Conservation (phyloP, 164 flowering plant species). For the Akebia trifoliata region DNA sequence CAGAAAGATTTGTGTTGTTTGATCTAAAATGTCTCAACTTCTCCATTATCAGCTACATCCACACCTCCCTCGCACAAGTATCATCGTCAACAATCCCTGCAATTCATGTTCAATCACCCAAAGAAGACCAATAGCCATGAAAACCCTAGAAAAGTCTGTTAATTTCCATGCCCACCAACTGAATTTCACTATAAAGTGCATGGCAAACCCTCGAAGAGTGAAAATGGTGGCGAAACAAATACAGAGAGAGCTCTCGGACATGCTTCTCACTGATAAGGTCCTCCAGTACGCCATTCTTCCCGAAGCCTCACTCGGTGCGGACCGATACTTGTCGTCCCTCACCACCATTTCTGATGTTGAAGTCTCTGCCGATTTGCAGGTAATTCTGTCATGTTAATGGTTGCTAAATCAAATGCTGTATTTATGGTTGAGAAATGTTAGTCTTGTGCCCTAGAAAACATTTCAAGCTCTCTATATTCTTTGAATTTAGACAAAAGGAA, state of each 20-base stretch:
- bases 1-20: not conserved
- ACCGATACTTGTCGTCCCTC: conserved; percentile 75
- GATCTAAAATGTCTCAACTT: not conserved
- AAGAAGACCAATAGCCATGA: not conserved
- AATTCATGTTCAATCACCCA: not conserved
- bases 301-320: conserved; percentile 87
- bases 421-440: too few relatives aligned
- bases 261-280: conserved; percentile 77
- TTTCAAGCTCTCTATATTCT: too few relatives aligned
- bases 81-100: not conserved
- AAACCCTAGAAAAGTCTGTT: not conserved
- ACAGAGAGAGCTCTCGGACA: conserved; percentile 73
- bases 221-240: conserved; percentile 96
- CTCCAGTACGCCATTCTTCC: conserved; percentile 78
- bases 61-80: not conserved
- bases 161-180: not conserved
- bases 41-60: not conserved
- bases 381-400: conserved; percentile 1
- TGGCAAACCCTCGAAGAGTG: conserved; percentile 90
- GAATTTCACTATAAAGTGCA: conserved; percentile 37
- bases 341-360: conserved; percentile 86
- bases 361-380: conserved; percentile 88
- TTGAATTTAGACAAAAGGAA: too few relatives aligned
- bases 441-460: too few relatives aligned
- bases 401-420: too few relatives aligned